Percentiles rank a stretch among this genome's conserved stretches.
phyloP scores from a whole-genome alignment of 2,329 filamentous ascomycete genomes.

The Exophiala phaeomuriformis region DNA sequence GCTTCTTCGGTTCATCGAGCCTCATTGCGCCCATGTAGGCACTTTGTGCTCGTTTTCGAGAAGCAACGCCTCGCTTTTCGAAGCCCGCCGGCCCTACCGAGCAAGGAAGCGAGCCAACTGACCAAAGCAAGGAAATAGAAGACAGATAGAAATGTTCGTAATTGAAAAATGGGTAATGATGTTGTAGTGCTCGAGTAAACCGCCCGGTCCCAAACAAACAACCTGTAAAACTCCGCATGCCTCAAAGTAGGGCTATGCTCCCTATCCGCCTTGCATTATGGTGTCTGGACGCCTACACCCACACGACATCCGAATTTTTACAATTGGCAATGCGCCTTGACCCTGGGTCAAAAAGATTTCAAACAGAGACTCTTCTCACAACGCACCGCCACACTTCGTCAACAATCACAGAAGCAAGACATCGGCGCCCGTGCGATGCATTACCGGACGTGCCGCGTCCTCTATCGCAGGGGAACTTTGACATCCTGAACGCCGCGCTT shows the following conservation, averaged over 20 bases:
- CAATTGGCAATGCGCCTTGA: constrained; percentile 13
- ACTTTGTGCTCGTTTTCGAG: too few species aligned
- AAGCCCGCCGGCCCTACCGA: too few species aligned
- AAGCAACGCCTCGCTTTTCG: too few species aligned
- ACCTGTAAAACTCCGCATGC: constrained; percentile 2
- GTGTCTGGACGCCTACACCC: neutral
- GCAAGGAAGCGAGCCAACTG: too few species aligned
- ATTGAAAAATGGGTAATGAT: neutral
- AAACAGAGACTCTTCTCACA: too few species aligned
- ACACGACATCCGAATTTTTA: constrained; percentile 10
- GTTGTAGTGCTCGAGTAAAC: neutral
- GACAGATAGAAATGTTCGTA: neutral
- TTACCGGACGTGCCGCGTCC: neutral
- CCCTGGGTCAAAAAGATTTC: constrained; percentile 4
- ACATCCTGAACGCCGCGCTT: constrained; percentile 66
- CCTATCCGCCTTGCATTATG: neutral
- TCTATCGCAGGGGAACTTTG: constrained; percentile 60
- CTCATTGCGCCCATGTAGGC: too few species aligned
- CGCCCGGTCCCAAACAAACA: neutral
- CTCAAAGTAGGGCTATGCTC: neutral
- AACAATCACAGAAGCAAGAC: too few species aligned
- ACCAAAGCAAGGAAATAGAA: neutral
- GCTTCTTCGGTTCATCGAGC: too few species aligned
- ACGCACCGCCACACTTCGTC: too few species aligned
- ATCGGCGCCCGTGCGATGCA: neutral